Evolutionary conservation across 2,329 filamentous ascomycete genomes (phyloP), one percentile per base, ranked within the genome.

Genomic region (Penicillium sp.): DNA sequence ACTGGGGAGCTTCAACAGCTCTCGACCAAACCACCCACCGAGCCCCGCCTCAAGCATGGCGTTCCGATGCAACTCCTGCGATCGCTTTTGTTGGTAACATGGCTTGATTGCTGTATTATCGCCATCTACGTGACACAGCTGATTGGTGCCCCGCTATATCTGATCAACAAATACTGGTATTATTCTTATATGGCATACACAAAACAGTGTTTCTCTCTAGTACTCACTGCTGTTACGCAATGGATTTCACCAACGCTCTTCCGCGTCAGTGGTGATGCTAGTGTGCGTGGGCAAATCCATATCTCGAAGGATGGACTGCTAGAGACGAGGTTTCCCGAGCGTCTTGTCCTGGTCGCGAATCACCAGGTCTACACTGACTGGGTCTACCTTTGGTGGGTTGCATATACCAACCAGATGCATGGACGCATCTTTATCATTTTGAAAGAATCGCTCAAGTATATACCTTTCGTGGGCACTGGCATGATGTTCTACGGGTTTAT

Each of bases 281-380:
- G 77, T 48, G 77, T 85, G 60, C 72, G 75, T 48, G 80, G 79
- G 5, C 81, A 85, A 60, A 69, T 85, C 19, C 75, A 74, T 44
- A 70, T 80, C 47, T 77, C 75, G 46, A 71, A 75, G 39, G 79
- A 83, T 58, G 82, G 82, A 8, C 75, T 76, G 46, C 65, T 86
- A 37, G 73, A 78, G 55, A 81, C 80, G 50, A 72, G 76, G 28
- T 85, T 86, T 53, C 78, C 81, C 1, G 77, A 84, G 54, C 75
- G 82, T 13, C 67, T 84, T 50, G 77, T 85, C 8, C 63, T 85
- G 61, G 80, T 85, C 65, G 77, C 82, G 6, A 86, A 86, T 50
- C 82, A 86, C 58, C 80, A 84, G 61, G 75, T 86, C 2, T 86
- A 86, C 63, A 84, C 82, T n/a, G 82, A 86, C 59, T 86, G 82